Evolutionary conservation across 2,329 filamentous ascomycete species (phyloP), one percentile per base, ranked within the genome.

Genomic region (Myriosclerotinia curreyana): DNA sequence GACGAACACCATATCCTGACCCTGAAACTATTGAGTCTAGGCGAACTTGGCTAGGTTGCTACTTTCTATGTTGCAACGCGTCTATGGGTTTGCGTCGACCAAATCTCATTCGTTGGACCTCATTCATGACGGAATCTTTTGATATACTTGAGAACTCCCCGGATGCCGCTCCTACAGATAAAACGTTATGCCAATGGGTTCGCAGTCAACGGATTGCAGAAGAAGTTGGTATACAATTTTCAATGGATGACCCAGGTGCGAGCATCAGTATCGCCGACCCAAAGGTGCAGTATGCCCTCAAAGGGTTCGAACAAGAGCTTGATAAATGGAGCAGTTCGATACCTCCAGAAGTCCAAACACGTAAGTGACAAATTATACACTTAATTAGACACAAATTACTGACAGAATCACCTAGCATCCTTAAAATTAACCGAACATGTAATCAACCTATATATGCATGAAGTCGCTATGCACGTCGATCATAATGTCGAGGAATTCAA

Each of bases 391-490:
- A 64, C 46, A 22, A 48, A 12, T 34, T 51, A 48, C 49, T 50
- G 44, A 66, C 70, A 64, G 68, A 40, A 22, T 20, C 46, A 11
- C n/a, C 66, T 72, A 80, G 81, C 77, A 17, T 71, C 78, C 11
- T 69, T 86, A 65, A 76, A 76, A 55, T 77, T 86, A 68, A 80
- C 80, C n/a, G 79, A 83, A 66, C 77, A 82, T 68, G 77, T 81
- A 12, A 71, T 84, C 49, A 81, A 80, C 64, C 75, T 86, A 3
- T 86, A 83, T 70, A 80, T 86, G 68, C 82, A 87, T 69, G 85
- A 87, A 73, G 79, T 85, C 59, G 80, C 81, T 7, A 81, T 87
- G 76, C 76, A 86, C 68, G 76, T 83, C 22, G 82, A 86, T 66
- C 81, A 83, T 67, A 80, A 79, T 54, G 77, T 80, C 2, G 80